These are phyloP conservation scores for Ustulina deusta DNA, from an alignment of 2,329 filamentous ascomycete genomes.

Conservation along the genomic window DNA sequence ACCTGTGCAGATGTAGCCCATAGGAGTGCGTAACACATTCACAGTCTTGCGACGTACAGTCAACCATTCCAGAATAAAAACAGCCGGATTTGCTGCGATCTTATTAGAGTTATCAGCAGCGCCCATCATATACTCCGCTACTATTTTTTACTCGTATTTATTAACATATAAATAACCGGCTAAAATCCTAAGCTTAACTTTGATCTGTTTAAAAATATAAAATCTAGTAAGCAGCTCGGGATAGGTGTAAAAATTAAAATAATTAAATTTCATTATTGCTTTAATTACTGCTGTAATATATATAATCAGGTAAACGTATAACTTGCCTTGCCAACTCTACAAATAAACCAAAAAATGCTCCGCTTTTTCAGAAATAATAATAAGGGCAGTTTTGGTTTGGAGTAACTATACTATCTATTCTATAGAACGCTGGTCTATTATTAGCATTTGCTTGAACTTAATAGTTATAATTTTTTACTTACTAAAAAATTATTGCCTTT, in stretches of 20 bases:
- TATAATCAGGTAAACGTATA: constrained; percentile 60
- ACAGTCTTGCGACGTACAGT: constrained; percentile 65
- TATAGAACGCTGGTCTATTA: constrained; percentile 57
- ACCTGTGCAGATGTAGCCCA: constrained; percentile 67
- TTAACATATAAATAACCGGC: constrained; percentile 72
- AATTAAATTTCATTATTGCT: constrained; percentile 70
- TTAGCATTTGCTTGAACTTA: constrained; percentile 26
- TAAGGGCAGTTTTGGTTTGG: constrained; percentile 59
- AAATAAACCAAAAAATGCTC: constrained; percentile 65
- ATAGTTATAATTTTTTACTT: background rate
- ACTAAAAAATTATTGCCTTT: constrained; percentile 51
- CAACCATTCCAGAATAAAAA: constrained; percentile 70
- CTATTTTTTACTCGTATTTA: constrained; percentile 57
- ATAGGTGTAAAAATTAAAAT: constrained; percentile 63
- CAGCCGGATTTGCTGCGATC: constrained; percentile 50
- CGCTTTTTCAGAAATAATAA: constrained; percentile 73
- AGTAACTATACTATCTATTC: constrained; percentile 72
- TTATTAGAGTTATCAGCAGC: constrained; percentile 4
- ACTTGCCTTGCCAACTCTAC: constrained; percentile 26
- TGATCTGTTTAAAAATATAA: constrained; percentile 63
- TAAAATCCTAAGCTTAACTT: constrained; percentile 70
- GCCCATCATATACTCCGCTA: constrained; percentile 16
- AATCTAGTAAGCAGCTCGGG: constrained; percentile 59
- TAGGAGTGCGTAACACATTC: constrained; percentile 69
- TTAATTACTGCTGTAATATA: constrained; percentile 73